Base-by-base conservation (phyloP, 2,329 filamentous ascomycete species). In the Xylariaceae sp. region DNA sequence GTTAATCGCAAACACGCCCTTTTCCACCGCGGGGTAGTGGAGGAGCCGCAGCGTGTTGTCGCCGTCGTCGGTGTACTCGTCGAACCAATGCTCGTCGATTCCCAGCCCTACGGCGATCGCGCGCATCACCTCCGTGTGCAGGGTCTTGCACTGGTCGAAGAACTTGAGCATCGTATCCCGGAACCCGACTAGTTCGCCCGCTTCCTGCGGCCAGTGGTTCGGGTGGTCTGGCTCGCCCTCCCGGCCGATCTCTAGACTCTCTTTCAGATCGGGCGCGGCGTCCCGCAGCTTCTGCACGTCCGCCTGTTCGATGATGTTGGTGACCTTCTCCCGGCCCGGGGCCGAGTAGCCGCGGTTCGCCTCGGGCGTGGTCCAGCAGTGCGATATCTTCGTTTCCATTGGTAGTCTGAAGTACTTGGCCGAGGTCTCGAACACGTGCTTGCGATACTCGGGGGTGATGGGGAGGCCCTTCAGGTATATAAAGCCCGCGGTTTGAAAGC, bases 401-500 rank as follows among this genome's bases (percentile, higher is more conserved):
- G 84, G 75, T 50, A 87, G 81, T 13, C 72, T 70, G 71, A 94
- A 94, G 76, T 92, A 92, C 57, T 76, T 73, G 47, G 85, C 83
- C 5, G 87, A 91, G 53, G 79, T 77, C 57, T 75, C 68, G 68
- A 94, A 95, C 55, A 86, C 79, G 53, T 78, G 71, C 55, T 79
- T 69, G 12, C 90, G 73, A 9, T 79, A 77, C 8, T 79, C 72
- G 3, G 80, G 65, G 0, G 84, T 72, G 56, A 96, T 86, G 39
- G 87, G 81, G 61, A 92, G 85, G 70, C 92, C 88, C 63, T 85
- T 85, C 37, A 95, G 81, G 72, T 96, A 96, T 66, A 96, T 81
- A 76, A 96, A 96, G 53, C 92, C 92, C 2, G 91, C 88, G 1
- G 81, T 86, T 64, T 91, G 87, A 74, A 96, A 95, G 40, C 89